Percentiles rank a stretch among this genome's conserved stretches.
phyloP scores from a whole-genome alignment of 2,329 filamentous ascomycete genomes.

The Aspergillus persii region DNA sequence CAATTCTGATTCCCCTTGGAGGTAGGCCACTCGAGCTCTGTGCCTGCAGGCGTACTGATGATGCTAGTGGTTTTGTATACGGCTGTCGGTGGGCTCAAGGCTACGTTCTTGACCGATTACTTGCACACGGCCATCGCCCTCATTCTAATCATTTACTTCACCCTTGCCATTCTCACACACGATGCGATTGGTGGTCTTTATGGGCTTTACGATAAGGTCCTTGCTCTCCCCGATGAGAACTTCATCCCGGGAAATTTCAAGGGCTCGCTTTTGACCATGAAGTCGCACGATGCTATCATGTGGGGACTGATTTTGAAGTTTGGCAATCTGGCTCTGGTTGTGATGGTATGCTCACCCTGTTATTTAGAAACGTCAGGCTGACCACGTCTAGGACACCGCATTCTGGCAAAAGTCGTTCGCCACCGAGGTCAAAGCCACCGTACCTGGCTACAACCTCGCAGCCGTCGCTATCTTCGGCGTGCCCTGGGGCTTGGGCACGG shows the following conservation, averaged over 20 bases:
- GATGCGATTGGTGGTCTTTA: constrained; percentile 42
- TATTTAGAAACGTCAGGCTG: not conserved
- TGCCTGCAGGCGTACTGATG: not conserved
- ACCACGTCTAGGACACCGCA: constrained; percentile 41
- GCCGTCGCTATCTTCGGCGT: constrained; percentile 48
- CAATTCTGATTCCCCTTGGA: constrained; percentile 47
- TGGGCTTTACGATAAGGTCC: constrained; percentile 49
- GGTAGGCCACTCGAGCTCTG: constrained; percentile 25
- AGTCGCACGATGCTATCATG: constrained; percentile 44
- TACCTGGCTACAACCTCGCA: constrained; percentile 49
- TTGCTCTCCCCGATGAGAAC: constrained; percentile 41
- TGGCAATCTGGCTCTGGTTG: constrained; percentile 50
- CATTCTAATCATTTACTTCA: constrained; percentile 51
- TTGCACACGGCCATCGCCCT: constrained; percentile 50
- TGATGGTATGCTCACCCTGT: constrained; percentile 39
- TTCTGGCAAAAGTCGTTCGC: constrained; percentile 56
- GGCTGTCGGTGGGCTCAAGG: constrained; percentile 49
- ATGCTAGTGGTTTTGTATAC: constrained; percentile 47
- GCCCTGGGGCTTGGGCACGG: constrained; percentile 49
- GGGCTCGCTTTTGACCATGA: constrained; percentile 50
- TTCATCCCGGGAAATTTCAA: constrained; percentile 48
- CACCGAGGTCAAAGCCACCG: constrained; percentile 47
- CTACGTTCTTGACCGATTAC: constrained; percentile 51
- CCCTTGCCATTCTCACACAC: constrained; percentile 45
- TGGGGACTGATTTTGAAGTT: constrained; percentile 50